Evolutionary conservation across 176 grass and related monocot species (phyloP), one percentile per base, ranked within the genome.

Genomic region (Alloteropsis semialata): DNA sequence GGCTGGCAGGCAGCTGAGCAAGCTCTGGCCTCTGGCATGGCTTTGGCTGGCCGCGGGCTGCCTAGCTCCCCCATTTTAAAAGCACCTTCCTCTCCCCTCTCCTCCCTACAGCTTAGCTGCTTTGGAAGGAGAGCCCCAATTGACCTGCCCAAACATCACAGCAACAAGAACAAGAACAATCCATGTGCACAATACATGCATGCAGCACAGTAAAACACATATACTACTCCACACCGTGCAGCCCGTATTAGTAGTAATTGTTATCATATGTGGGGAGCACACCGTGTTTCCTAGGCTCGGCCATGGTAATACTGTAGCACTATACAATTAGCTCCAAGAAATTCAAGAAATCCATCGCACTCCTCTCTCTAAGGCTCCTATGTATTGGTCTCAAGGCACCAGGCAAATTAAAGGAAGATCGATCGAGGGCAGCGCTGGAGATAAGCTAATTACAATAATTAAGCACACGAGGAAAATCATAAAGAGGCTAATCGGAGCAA

Each of bases 221-320:
- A 34, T 55, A 54, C 54, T 16, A 38, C 33, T 75, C 72, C 30
- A 56, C 8, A 57, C 18, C 62, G 10, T 78, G 22, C 14, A 29
- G 12, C 44, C 77, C 15, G 32, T 57, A 82, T 77, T 49, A 50
- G 69, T 49, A 49, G 69, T 66, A 29, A 87, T 87, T 90, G 88
- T 80, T 90, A 90, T 90, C 88, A 83, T 84, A 90, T 90, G 88
- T 90, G 80, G 50, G 88, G 68, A 83, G 39, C 79, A 79, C 39
- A 53, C 60, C 5, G 59, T 87, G 50, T 67, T 67, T 78, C 56
- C 72, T 65, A 77, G 5, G 28, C 55, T 55, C 8, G 13, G 44
- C 39, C 77, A 67, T 81, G 55, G 10, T 75, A 62, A 34, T 8
- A 49, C 59, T 64, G 10, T 75, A 62, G 30, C 4, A 55, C 42